Percentiles rank a stretch among this genome's conserved stretches.
Evolutionary conservation across 2,329 filamentous ascomycete genomes (phyloP).

Genomic region (Emmonsia crescens): DNA sequence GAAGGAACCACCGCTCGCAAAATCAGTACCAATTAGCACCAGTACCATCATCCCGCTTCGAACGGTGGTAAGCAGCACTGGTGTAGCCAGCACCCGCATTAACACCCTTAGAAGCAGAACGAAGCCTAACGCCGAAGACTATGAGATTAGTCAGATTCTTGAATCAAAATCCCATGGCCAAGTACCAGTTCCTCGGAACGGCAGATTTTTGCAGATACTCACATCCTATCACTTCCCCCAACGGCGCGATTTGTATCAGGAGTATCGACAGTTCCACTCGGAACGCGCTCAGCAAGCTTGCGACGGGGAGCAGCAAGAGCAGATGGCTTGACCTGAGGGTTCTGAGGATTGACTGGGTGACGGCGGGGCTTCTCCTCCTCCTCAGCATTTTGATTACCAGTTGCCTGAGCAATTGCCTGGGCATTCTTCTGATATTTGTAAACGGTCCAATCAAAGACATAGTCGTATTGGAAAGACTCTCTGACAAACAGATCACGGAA

Average conservation of each 20-base stretch:
- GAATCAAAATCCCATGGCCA: constrained; percentile 60
- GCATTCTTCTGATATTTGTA: constrained; percentile 99
- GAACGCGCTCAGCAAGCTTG: constrained; percentile 67
- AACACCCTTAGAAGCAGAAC: constrained; percentile 67
- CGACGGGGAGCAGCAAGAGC: constrained; percentile 66
- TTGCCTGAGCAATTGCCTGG: constrained; percentile 80
- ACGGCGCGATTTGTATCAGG: constrained; percentile 64
- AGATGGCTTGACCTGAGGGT: constrained; percentile 57
- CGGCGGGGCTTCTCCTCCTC: constrained; percentile 62
- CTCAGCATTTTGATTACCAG: constrained; percentile 56
- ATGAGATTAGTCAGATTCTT: constrained; percentile 68
- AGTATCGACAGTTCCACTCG: constrained; percentile 48
- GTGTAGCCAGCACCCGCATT: constrained; percentile 35
- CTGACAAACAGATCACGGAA: constrained; percentile 99
- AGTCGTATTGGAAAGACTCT: constrained; percentile 99
- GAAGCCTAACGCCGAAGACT: constrained; percentile 79
- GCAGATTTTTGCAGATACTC: constrained; percentile 61
- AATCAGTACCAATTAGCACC: constrained; percentile 37
- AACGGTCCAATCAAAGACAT: constrained; percentile 99
- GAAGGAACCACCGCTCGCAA: constrained; percentile 19
- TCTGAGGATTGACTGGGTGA: constrained; percentile 49
- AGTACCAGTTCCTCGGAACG: constrained; percentile 69
- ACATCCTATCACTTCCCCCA: constrained; percentile 86
- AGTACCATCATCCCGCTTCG: constrained; percentile 45
- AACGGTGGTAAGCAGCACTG: constrained; percentile 39